A percentile compares a stretch with the other conserved stretches of the same genome.
phyloP scores from a whole-genome alignment of 805 yeast species.

The Millerozyma miso region DNA sequence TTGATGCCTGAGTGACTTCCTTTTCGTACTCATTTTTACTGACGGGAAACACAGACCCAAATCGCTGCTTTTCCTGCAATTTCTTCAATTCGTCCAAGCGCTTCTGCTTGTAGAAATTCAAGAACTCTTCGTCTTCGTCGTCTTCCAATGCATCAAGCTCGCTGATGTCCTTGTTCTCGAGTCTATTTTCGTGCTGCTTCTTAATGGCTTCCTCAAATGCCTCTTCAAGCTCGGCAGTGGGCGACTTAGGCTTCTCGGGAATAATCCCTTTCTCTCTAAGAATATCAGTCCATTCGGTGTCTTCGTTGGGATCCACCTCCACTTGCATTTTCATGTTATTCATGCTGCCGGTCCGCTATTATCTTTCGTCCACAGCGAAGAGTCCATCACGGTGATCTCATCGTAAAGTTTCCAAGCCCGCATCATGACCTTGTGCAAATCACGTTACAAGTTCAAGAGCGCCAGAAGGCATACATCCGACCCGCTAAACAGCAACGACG shows the following conservation, averaged over 20 bases:
- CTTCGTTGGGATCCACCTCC: conserved; percentile 92
- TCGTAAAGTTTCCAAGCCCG: neutral
- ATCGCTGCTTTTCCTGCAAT: conserved; percentile 53
- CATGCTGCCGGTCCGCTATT: conserved; percentile 5
- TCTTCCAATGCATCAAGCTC: conserved; percentile 87
- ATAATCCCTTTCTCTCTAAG: conserved; percentile 85
- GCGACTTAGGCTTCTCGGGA: conserved; percentile 88
- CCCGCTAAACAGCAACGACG: neutral
- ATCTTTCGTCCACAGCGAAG: neutral
- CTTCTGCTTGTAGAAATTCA: conserved; percentile 70
- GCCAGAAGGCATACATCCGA: neutral
- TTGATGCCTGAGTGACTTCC: conserved; percentile 82
- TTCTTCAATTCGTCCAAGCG: conserved; percentile 71
- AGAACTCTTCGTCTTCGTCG: conserved; percentile 89
- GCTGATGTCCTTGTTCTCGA: conserved; percentile 70
- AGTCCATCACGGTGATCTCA: neutral
- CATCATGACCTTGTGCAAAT: neutral
- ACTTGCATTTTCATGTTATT: conserved; percentile 56
- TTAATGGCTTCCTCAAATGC: conserved; percentile 80
- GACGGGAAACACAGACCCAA: conserved; percentile 74
- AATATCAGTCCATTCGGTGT: conserved; percentile 98
- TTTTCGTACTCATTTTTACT: conserved; percentile 82
- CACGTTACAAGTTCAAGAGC: neutral
- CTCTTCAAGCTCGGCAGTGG: conserved; percentile 80
- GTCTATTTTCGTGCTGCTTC: conserved; percentile 75